Evolutionary conservation across 345 rosid genomes (phyloP).

Genomic region (Eucalyptus virginea): DNA sequence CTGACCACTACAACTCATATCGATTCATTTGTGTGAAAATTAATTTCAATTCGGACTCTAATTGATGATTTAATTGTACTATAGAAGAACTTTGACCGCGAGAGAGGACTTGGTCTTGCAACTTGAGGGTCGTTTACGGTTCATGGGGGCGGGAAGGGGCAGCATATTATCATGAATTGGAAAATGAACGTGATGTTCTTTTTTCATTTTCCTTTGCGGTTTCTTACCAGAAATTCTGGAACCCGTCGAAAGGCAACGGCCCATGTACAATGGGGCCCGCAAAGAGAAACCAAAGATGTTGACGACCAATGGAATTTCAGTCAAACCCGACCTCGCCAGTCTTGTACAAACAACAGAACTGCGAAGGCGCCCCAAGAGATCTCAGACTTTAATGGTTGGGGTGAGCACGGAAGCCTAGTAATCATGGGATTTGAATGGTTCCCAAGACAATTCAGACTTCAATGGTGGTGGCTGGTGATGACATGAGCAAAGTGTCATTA

Average conservation of each 20-base stretch:
- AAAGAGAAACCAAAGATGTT: not conserved
- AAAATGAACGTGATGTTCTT: not conserved
- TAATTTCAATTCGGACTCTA: not conserved
- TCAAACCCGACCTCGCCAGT: not conserved
- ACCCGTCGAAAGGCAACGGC: not conserved
- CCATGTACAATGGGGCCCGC: not conserved
- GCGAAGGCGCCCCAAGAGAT: not conserved
- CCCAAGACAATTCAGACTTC: not conserved
- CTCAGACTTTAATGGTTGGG: too few relatives aligned
- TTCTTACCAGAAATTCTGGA: not conserved
- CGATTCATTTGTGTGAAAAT: not conserved
- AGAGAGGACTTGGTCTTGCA: not conserved
- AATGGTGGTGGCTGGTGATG: not conserved
- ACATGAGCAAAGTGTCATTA: not conserved
- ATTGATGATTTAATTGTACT: not conserved
- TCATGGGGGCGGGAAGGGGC: not conserved
- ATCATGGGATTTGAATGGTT: not conserved
- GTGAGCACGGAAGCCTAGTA: not conserved
- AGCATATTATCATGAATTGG: not conserved
- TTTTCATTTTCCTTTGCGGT: not conserved
- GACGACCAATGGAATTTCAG: not conserved
- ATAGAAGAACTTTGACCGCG: not conserved
- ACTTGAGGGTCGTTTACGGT: not conserved
- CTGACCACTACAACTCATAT: fast-evolving
- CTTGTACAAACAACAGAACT: not conserved